phyloP scores from a whole-genome alignment of 2,329 filamentous ascomycete genomes.

The Aspergillus calidoustus region DNA sequence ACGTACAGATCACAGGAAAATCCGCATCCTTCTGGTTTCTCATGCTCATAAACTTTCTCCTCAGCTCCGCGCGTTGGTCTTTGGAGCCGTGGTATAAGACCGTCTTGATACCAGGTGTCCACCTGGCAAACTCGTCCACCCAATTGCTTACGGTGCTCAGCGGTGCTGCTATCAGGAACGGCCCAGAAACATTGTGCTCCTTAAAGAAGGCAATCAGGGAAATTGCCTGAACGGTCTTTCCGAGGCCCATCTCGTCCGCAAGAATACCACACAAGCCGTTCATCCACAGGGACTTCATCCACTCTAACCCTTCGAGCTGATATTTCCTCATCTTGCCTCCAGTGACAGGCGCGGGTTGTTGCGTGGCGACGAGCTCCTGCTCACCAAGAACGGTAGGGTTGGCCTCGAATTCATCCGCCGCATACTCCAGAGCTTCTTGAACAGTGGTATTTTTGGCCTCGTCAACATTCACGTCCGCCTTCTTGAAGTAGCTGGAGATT shows the following conservation, averaged over 20 bases:
- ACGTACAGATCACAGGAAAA: constrained; percentile 93
- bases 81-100: constrained; percentile 89
- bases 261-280: constrained; percentile 91
- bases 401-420: constrained; percentile 61
- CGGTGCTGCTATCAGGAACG: constrained; percentile 88
- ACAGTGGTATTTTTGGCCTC: constrained; percentile 56
- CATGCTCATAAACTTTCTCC: constrained; percentile 70
- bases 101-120: constrained; percentile 87
- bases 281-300: constrained; percentile 82
- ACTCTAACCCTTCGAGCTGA: constrained; percentile 90
- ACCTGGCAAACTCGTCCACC: constrained; percentile 90
- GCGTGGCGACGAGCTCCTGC: constrained; percentile 75
- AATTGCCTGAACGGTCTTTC: constrained; percentile 92
- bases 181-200: constrained; percentile 85
- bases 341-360: constrained; percentile 82
- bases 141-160: constrained; percentile 93
- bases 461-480: constrained; percentile 60
- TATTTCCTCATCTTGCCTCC: constrained; percentile 93
- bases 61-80: constrained; percentile 74
- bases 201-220: constrained; percentile 83
- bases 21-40: constrained; percentile 68
- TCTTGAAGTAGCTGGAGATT: constrained; percentile 66
- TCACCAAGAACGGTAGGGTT: constrained; percentile 65
- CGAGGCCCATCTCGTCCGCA: constrained; percentile 92
- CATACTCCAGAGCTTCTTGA: constrained; percentile 62